These are phyloP conservation scores for Ophiocordyceps sinensis DNA, from an alignment of 2,329 filamentous ascomycete species.

Conservation along the genomic window DNA sequence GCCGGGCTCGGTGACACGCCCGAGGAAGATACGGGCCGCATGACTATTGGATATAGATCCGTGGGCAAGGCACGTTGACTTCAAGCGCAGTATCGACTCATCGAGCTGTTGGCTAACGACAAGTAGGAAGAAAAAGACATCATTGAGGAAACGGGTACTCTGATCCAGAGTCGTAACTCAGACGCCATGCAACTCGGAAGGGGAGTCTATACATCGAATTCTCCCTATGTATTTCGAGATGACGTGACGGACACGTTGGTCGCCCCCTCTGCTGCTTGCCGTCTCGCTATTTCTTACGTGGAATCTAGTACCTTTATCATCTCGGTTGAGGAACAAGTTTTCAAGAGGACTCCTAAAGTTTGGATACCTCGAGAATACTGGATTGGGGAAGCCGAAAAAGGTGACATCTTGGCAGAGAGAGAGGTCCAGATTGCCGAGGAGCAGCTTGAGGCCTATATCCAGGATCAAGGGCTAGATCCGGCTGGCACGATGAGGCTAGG, in stretches of 20 bases:
- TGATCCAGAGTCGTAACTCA: background rate
- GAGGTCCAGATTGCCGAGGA: background rate
- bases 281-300: background rate
- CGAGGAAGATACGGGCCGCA: background rate
- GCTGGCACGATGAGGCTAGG: background rate
- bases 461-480: background rate
- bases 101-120: background rate
- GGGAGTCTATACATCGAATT: background rate
- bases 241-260: background rate
- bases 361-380: background rate
- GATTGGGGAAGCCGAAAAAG: background rate
- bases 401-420: background rate
- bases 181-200: background rate
- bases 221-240: background rate
- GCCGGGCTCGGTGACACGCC: background rate
- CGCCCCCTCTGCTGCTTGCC: background rate
- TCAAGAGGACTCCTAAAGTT: background rate
- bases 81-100: background rate
- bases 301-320: background rate
- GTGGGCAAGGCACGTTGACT: background rate
- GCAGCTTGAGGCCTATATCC: background rate
- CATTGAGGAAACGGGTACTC: background rate
- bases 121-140: background rate
- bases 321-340: too few species aligned
- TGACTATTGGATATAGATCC: background rate